Conservation (phyloP, 768 basidiomycete genomes). For the Zangia roseola region DNA sequence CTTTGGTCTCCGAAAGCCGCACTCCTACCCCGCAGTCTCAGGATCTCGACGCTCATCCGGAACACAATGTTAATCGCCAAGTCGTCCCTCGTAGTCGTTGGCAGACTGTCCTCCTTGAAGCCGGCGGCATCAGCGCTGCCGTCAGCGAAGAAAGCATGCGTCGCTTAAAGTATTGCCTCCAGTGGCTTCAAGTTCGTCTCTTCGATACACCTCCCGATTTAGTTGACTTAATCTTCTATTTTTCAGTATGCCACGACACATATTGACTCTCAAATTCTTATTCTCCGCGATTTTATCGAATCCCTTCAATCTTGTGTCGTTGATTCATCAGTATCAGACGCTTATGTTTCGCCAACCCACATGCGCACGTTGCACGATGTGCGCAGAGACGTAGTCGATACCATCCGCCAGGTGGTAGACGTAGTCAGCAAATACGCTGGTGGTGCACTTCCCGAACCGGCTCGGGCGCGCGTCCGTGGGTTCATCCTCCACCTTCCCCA, state of each 20-base stretch:
- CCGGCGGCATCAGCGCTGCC: constrained; percentile 84
- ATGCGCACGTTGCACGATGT: constrained; percentile 70
- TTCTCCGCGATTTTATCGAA: constrained; percentile 81
- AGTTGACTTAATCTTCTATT: neutral
- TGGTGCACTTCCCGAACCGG: constrained; percentile 82
- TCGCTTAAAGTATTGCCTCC: constrained; percentile 77
- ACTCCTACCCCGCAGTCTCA: constrained; percentile 25
- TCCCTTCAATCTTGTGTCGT: constrained; percentile 49
- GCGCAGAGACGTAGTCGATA: constrained; percentile 82
- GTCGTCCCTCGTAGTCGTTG: constrained; percentile 76
- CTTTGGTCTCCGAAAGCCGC: constrained; percentile 11
- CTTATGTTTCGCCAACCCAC: constrained; percentile 46
- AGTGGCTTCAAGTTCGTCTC: constrained; percentile 77
- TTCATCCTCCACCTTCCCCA: constrained; percentile 81
- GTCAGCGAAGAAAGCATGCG: constrained; percentile 91
- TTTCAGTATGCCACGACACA: constrained; percentile 79
- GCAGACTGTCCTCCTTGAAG: constrained; percentile 83
- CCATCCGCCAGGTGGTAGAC: constrained; percentile 85
- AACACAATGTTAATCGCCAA: constrained; percentile 39
- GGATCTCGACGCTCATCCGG: constrained; percentile 10
- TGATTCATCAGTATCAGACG: constrained; percentile 24
- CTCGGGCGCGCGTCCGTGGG: constrained; percentile 65
- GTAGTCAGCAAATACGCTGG: constrained; percentile 86
- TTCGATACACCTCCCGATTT: neutral
- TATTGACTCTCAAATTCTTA: constrained; percentile 83